phyloP scores from a whole-genome alignment of 805 yeast species.

The Blastobotrys terrestris region DNA sequence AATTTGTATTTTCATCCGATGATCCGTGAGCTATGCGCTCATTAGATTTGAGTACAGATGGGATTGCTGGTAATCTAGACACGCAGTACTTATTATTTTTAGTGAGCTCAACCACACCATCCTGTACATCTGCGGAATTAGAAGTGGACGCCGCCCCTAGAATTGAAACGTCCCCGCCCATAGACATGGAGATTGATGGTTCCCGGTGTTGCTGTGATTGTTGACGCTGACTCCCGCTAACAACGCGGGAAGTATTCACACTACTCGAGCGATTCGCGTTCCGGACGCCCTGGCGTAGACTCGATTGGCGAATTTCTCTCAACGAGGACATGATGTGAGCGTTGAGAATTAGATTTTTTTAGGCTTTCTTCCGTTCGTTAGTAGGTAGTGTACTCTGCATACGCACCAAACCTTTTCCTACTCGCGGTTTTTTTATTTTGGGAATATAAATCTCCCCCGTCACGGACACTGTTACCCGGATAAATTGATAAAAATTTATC shows the following conservation, averaged over 20 bases:
- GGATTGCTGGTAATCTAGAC: constrained; percentile 50
- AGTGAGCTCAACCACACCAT: constrained; percentile 44
- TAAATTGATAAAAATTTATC: no score
- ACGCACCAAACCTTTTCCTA: no score
- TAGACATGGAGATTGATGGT: not conserved
- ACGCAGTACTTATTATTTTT: constrained; percentile 54
- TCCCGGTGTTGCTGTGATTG: constrained; percentile 1
- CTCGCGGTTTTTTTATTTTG: no score
- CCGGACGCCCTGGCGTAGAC: constrained; percentile 3
- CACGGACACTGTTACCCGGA: no score
- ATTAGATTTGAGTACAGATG: constrained; percentile 34
- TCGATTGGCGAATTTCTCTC: constrained; percentile 6
- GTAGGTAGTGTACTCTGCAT: no score
- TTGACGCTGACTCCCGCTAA: not conserved
- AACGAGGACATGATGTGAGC: not conserved
- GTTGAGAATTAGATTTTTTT: no score
- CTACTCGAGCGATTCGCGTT: not conserved
- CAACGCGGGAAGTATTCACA: not conserved
- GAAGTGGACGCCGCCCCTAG: constrained; percentile 2
- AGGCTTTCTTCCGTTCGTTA: no score
- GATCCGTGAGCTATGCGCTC: constrained; percentile 33
- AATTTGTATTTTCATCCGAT: constrained; percentile 42
- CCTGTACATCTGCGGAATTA: constrained; percentile 5
- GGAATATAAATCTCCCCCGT: no score
- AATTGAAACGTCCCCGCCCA: not conserved